Evolutionary conservation across 1,139 yeast species (phyloP), one percentile per base, ranked within the genome.

Genomic region (Arxiozyma heterogenica): DNA sequence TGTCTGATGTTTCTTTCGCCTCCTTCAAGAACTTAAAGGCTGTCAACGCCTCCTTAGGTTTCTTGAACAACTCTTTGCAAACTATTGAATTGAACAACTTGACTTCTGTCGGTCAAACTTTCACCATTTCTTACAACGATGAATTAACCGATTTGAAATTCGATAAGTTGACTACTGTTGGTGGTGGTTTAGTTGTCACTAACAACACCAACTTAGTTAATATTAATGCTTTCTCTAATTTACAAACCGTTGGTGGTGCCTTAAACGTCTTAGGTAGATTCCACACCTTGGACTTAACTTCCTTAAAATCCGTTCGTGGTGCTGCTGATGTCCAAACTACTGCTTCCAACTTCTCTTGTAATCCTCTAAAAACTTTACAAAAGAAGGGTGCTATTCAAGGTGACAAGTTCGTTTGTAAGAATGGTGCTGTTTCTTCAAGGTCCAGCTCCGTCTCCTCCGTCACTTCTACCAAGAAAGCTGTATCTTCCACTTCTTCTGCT

Each of bases 171-270:
- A 76, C 82, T 59, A 61, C 80, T 49, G 76, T 93, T 66, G 89
- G 88, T 70, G 98, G 98, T 80, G 94, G 90, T 73, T 85, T 93
- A 73, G 84, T 81, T 69, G 77, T 93, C 69, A 81, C 86, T 60
- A 89, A 89, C 82, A 93, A 94, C 83, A 76, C 86, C 60, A 72
- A 78, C 59, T 82, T 91, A 71, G 72, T 69, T 55, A 67, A 79
- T 57, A 77, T 93, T 70, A 76, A 77, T 55, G 93, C 91, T 68
- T 88, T 93, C 82, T 83, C 84, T 64, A 71, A 78, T 64, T 80
- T 93, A 68, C 72, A 77, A 70, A 72, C 85, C 57, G 81, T 93
- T 66, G 88, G 86, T 70, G 98, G 98, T 80, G 91, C 98, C 65
- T 82, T 93, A 64, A 78, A 78, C 71, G 75, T 91, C 62, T 75